Evolutionary conservation across 2,329 filamentous ascomycete genomes (phyloP).

Genomic region (Ophiostoma piceae): DNA sequence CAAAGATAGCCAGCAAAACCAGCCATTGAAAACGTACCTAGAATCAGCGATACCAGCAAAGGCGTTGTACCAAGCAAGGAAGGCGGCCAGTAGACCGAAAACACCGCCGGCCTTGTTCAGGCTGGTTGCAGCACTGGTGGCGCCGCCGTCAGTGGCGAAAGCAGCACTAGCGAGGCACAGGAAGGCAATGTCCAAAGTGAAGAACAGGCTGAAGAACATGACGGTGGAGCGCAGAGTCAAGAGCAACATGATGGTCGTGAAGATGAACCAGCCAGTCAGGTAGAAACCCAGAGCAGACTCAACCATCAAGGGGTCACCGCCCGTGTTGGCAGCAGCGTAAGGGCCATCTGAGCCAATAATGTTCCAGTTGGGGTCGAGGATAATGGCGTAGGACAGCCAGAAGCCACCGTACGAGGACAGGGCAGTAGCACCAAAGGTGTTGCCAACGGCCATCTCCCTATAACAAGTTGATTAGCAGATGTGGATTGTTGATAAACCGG

Average conservation of each 20-base stretch:
- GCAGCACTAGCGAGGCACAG: slow-evolving; percentile 64
- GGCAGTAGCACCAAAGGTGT: slow-evolving; percentile 79
- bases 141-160: slow-evolving; percentile 50
- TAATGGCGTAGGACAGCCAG: slow-evolving; percentile 71
- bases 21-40: slow-evolving; percentile 43
- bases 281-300: slow-evolving; percentile 66
- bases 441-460: slow-evolving; percentile 82
- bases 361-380: slow-evolving; percentile 63
- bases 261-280: slow-evolving; percentile 78
- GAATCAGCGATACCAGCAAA: slow-evolving; percentile 73
- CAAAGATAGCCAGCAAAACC: neutral
- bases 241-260: slow-evolving; percentile 67
- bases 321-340: slow-evolving; percentile 36
- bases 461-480: neutral
- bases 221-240: slow-evolving; percentile 72
- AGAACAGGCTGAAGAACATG: slow-evolving; percentile 72
- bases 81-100: slow-evolving; percentile 76
- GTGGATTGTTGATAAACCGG: no score
- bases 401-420: slow-evolving; percentile 79
- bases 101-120: slow-evolving; percentile 67
- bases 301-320: slow-evolving; percentile 41
- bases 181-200: slow-evolving; percentile 71
- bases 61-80: slow-evolving; percentile 83
- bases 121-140: slow-evolving; percentile 40
- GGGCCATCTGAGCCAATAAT: slow-evolving; percentile 46